These are phyloP conservation scores for Boletus huronensis DNA, from an alignment of 768 basidiomycete species.

Conservation along the genomic window DNA sequence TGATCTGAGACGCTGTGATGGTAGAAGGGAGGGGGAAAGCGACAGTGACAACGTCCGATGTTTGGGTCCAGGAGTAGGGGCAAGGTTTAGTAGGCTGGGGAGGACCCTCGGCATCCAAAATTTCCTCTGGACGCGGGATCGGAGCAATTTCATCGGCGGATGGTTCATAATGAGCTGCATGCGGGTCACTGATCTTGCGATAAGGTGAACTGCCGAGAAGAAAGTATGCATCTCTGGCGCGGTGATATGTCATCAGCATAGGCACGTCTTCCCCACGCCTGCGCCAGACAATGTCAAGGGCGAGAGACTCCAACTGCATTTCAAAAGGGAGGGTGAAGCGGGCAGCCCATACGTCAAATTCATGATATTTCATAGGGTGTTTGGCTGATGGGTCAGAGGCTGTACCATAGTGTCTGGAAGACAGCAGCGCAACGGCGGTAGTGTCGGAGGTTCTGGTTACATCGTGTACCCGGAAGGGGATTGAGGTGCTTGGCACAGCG, in stretches of 20 bases:
- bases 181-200: constrained; percentile 35
- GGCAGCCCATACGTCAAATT: constrained; percentile 68
- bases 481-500: constrained; percentile 22
- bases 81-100: constrained; percentile 49
- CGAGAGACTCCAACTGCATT: constrained; percentile 28
- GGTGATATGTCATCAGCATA: constrained; percentile 48
- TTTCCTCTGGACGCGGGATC: constrained; percentile 61
- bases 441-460: constrained; percentile 36
- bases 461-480: constrained; percentile 40
- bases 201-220: constrained; percentile 60
- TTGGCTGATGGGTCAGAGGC: constrained; percentile 17
- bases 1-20: constrained; percentile 61
- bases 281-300: constrained; percentile 63
- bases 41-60: constrained; percentile 75
- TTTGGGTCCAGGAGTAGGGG: constrained; percentile 94
- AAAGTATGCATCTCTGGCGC: constrained; percentile 45
- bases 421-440: constrained; percentile 48
- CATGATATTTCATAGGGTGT: constrained; percentile 29
- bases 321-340: constrained; percentile 45
- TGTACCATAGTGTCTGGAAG: constrained; percentile 50
- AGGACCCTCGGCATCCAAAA: constrained; percentile 39
- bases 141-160: constrained; percentile 63
- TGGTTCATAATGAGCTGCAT: constrained; percentile 48
- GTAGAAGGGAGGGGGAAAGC: constrained; percentile 78
- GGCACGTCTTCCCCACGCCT: constrained; percentile 71